Percentiles rank a stretch among this genome's conserved stretches.
Evolutionary conservation across 2,329 filamentous ascomycete species (phyloP).

Genomic region (Colletotrichum sidae): DNA sequence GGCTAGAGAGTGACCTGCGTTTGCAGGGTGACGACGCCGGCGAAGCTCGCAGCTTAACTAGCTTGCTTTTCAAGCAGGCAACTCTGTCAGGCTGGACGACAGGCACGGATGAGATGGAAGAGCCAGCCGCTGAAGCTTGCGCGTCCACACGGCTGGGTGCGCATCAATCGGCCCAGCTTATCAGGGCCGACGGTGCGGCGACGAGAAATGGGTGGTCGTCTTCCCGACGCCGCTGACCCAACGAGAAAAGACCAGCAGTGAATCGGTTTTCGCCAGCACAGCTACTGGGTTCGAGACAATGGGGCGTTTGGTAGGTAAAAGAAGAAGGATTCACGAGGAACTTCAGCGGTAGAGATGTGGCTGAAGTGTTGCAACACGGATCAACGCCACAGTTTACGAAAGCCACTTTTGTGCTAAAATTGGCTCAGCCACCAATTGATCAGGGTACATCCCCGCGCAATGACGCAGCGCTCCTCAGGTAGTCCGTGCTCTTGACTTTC

Average conservation of each 20-base stretch:
- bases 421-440: constrained; percentile 3
- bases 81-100: not conserved
- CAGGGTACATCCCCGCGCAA: constrained; percentile 31
- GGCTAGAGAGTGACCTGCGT: not conserved
- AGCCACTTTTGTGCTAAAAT: not conserved
- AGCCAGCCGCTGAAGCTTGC: constrained; percentile 25
- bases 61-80: not conserved
- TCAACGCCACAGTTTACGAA: not conserved
- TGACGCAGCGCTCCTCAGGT: constrained; percentile 28
- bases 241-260: not conserved
- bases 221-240: constrained; percentile 3
- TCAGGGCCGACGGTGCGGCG: no score
- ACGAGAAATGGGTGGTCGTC: not conserved
- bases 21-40: constrained; percentile 24
- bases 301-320: no score
- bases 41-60: constrained; percentile 6
- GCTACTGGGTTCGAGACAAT: no score
- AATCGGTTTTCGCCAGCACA: not conserved
- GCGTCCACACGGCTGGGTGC: constrained; percentile 19
- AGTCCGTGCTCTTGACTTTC: constrained; percentile 27
- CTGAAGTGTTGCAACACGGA: not conserved
- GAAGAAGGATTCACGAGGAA: no score
- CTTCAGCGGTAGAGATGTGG: constrained; percentile 13
- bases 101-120: constrained; percentile 17
- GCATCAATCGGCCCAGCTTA: not conserved